Evolutionary conservation across 192 early-diverging fungal genomes (phyloP), one percentile per base, ranked within the genome.

Genomic region (Gryganskiella cystojenkinii): DNA sequence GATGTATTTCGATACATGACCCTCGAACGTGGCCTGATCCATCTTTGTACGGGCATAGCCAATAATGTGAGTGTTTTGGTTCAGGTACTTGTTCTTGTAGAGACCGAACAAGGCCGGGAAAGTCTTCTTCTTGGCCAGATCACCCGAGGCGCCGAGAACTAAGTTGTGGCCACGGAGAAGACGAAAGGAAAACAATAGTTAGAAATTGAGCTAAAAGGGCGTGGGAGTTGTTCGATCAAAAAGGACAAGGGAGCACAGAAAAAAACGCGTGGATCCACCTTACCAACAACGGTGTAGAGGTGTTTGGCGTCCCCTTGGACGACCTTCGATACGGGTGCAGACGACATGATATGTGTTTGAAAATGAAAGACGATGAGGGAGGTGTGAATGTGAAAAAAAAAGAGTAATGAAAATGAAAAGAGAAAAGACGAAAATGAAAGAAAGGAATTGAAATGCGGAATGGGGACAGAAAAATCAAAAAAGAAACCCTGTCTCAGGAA

Each of bases 101-200:
- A 98, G 90, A 45, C 94, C 94, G 85, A 96, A 99, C 43, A 99
- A 89, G 3, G 96, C 95, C 8, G 97, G 97, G 80, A 91, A 99
- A 30, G 97, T 98, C 85, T 99, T 99, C 58, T 99, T 99, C 86
- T 95, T 98, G 35, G 97, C 97, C 53, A 99, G 90, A 80, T 99
- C 97, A 56, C 97, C 97, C 17, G 92, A 93, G 30, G 95, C 95
- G 35, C 95, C 95, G 60, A 96, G 88, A 14, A 96, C 93, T 89
- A 82, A 20, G 11, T 15, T 22, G 33, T 17, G 5, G 49, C 13
- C 10, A 25, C 2, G 24, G 31, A 27, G 15, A 61, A 19, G 31
- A 34, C 17, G 3, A 53, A 42, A 60, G 51, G n/a, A 53, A 46
- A 22, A 11, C 19, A 25, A 73, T 51, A 42, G 15, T 31, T 10